Base-by-base conservation (phyloP, 2,329 filamentous ascomycete genomes). In the Orbilia ellipsospora region DNA sequence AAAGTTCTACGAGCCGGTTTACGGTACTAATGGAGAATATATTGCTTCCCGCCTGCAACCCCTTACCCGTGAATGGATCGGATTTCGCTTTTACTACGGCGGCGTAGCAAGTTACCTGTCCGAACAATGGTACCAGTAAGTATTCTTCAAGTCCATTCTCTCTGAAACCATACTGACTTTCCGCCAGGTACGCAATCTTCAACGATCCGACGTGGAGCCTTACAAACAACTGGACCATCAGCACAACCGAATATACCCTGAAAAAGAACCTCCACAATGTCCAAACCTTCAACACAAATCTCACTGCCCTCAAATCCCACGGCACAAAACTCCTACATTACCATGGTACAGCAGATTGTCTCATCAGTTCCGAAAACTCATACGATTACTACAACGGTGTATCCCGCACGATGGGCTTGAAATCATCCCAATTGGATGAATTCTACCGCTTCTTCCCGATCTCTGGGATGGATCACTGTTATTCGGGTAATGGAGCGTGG, bases 261-360 rank as follows among this genome's bases (percentile, higher is more conserved):
- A 45, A 50, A 56, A 8, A 20, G 15, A 54, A 75, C 36, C 82
- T 83, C 0, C 83, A 83, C 4, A 79, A 82, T n/a, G 76, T 82
- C 20, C 81, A 81, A 5, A 84, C 84, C 0, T 81, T 81, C 66
- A 77, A 82, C 4, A 83, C 83, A 36, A 81, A 85, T 36, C 80
- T 86, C 2, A 79, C 82, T 0, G 66, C 75, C 0, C 84, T 84
- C 79, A 80, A 80, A 10, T 78, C 81, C 15, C 80, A 81, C 2
- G 85, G 84, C 5, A 81, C 83, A 7, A 85, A 84, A 78, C 81
- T 86, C n/a, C 55, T 86, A 6, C 81, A 84, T 79, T 86, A 85
- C 78, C 85, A 86, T 74, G 85, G 85, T 0, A 80, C 69, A 5
- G 15, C 64, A 1, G 72, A 75, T 16, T 54, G 72, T 12, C 45